Percentiles rank a stretch among this genome's conserved stretches.
Evolutionary conservation across 106 monocot species (phyloP).

Genomic region (Dactylorhiza incarnata): DNA sequence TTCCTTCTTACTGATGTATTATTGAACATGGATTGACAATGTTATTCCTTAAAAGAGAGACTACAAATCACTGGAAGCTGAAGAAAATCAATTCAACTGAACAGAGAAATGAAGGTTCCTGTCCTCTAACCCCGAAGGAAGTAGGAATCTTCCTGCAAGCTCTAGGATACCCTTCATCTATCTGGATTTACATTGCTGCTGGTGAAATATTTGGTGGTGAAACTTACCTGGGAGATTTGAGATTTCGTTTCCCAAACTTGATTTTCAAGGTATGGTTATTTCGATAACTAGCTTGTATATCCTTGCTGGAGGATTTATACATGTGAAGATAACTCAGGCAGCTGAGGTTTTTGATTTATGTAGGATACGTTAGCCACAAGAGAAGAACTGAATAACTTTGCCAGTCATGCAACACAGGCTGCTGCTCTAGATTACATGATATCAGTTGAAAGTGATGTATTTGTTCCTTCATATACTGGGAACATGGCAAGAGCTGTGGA

Average conservation of each 20-base stretch:
- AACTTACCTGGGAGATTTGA: slow-evolving; percentile 52
- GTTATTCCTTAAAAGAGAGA: slow-evolving; percentile 38
- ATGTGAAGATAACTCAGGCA: background rate
- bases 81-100: slow-evolving; percentile 87
- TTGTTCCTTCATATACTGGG: slow-evolving; percentile 83
- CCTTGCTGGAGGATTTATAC: background rate
- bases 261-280: slow-evolving; percentile 64
- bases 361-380: slow-evolving; percentile 72
- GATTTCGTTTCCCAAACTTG: slow-evolving; percentile 73
- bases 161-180: slow-evolving; percentile 68
- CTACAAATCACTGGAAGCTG: slow-evolving; percentile 85
- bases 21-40: background rate
- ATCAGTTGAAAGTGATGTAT: slow-evolving; percentile 94
- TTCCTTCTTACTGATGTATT: background rate
- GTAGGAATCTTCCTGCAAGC: slow-evolving; percentile 77
- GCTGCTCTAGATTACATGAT: slow-evolving; percentile 94
- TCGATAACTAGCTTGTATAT: slow-evolving; percentile 12
- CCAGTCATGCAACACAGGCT: slow-evolving; percentile 67
- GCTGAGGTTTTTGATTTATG: slow-evolving; percentile 2
- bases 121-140: slow-evolving; percentile 88
- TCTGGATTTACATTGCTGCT: slow-evolving; percentile 84
- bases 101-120: slow-evolving; percentile 71
- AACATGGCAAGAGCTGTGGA: slow-evolving; percentile 99
- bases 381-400: slow-evolving; percentile 60
- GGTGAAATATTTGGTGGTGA: slow-evolving; percentile 88